phyloP scores from a whole-genome alignment of 2,329 filamentous ascomycete genomes.

The Bipolaris cookei region DNA sequence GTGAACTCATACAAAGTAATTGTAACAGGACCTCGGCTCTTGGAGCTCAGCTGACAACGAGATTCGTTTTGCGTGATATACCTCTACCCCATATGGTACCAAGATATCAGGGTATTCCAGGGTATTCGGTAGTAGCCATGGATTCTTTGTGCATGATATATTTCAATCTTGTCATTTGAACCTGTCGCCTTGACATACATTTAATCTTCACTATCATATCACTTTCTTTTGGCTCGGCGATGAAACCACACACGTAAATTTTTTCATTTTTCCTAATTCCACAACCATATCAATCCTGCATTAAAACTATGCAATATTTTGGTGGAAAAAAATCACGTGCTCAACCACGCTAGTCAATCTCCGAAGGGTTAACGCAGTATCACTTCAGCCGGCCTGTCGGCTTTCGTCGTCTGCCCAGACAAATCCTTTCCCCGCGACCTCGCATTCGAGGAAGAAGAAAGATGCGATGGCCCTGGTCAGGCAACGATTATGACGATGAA shows the following conservation, averaged over 20 bases:
- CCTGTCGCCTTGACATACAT: not conserved
- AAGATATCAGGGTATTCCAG: too few relatives aligned
- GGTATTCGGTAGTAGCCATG: not conserved
- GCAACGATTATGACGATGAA: slow-evolving; percentile 40
- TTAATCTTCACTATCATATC: not conserved
- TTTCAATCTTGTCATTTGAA: too few relatives aligned
- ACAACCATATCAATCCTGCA: not conserved
- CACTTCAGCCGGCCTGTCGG: slow-evolving; percentile 3
- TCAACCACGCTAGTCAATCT: not conserved
- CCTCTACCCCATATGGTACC: not conserved
- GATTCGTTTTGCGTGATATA: too few relatives aligned
- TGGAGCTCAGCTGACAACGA: not conserved
- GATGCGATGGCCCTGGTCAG: slow-evolving; percentile 53
- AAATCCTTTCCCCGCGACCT: slow-evolving; percentile 20
- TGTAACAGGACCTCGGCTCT: not conserved
- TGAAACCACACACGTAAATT: not conserved
- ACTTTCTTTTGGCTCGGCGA: too few relatives aligned
- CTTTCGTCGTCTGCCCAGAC: slow-evolving; percentile 1
- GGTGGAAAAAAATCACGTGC: slow-evolving; percentile 1
- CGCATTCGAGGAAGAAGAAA: slow-evolving; percentile 35
- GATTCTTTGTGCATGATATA: not conserved
- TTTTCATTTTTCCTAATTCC: not conserved
- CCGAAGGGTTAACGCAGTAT: slow-evolving; percentile 2
- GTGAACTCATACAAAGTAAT: not conserved
- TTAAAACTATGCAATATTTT: not conserved